A percentile compares a stretch with the other conserved stretches of the same genome.
Conservation (phyloP, 1,284 basidiomycete genomes). For the Stereum hirsutum region DNA sequence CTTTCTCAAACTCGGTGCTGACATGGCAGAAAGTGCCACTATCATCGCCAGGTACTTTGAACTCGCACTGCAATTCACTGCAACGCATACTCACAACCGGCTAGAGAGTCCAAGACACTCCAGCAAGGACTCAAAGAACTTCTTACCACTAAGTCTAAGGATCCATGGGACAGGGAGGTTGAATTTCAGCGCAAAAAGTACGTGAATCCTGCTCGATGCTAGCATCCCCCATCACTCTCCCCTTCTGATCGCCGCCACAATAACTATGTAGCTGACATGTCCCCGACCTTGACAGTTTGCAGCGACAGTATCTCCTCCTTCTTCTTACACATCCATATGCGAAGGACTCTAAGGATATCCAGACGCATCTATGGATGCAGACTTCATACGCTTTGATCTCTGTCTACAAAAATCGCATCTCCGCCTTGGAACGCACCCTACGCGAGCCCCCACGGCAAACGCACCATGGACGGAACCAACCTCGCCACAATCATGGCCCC, state of each 20-base stretch:
- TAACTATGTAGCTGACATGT: neutral
- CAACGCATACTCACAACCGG: too few species aligned
- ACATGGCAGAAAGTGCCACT: too few species aligned
- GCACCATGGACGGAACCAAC: constrained; percentile 24
- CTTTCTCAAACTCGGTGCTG: too few species aligned
- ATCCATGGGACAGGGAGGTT: constrained; percentile 77
- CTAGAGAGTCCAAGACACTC: constrained; percentile 64
- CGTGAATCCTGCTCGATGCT: constrained; percentile 18
- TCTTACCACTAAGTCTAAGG: constrained; percentile 43
- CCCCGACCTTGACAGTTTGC: constrained; percentile 40
- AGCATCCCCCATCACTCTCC: constrained; percentile 8
- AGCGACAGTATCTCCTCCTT: constrained; percentile 67
- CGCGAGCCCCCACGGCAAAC: constrained; percentile 37
- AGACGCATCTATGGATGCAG: constrained; percentile 85
- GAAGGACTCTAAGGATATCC: constrained; percentile 72
- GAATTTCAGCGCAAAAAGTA: constrained; percentile 81
- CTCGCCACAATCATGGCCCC: constrained; percentile 37
- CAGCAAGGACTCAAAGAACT: constrained; percentile 62
- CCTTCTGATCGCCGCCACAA: neutral
- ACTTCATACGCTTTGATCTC: constrained; percentile 85
- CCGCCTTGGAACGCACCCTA: constrained; percentile 54
- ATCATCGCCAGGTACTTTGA: too few species aligned
- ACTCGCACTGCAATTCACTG: neutral
- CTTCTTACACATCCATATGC: constrained; percentile 70
- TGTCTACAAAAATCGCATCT: constrained; percentile 72